Evolutionary conservation across 2,329 filamentous ascomycete species (phyloP).

Genomic region (Grosmannia huntii): DNA sequence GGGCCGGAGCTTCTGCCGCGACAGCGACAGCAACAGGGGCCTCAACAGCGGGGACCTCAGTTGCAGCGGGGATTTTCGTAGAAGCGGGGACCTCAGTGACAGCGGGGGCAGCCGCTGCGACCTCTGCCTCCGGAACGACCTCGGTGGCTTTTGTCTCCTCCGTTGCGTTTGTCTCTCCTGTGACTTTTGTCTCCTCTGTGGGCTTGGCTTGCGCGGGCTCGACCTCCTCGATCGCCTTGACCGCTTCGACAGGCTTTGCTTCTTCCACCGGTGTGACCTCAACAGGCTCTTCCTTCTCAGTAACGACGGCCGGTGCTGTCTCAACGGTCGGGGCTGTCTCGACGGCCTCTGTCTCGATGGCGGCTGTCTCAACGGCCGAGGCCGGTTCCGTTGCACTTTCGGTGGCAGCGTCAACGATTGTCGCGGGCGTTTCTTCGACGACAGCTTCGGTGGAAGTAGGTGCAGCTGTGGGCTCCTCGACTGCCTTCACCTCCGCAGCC

Average conservation of each 20-base stretch:
- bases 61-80: neutral
- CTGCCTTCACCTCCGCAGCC: constrained; percentile 5
- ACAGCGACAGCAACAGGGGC: neutral
- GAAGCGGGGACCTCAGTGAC: too few relatives aligned
- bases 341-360: neutral
- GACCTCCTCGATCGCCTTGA: neutral
- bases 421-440: neutral
- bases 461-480: neutral
- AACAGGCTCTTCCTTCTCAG: neutral
- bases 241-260: constrained; percentile 1
- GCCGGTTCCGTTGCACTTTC: neutral
- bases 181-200: neutral
- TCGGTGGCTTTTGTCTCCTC: neutral
- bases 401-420: neutral
- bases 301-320: neutral
- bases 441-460: neutral
- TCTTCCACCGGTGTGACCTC: constrained; percentile 8
- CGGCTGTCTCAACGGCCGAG: neutral
- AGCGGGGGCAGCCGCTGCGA: neutral
- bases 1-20: neutral
- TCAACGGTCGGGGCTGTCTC: neutral
- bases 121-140: neutral
- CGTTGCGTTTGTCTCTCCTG: too few relatives aligned
- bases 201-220: neutral
- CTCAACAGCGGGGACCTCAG: neutral